Base-by-base conservation (phyloP, 2,329 filamentous ascomycete genomes). In the Pseudocercospora fuligena region DNA sequence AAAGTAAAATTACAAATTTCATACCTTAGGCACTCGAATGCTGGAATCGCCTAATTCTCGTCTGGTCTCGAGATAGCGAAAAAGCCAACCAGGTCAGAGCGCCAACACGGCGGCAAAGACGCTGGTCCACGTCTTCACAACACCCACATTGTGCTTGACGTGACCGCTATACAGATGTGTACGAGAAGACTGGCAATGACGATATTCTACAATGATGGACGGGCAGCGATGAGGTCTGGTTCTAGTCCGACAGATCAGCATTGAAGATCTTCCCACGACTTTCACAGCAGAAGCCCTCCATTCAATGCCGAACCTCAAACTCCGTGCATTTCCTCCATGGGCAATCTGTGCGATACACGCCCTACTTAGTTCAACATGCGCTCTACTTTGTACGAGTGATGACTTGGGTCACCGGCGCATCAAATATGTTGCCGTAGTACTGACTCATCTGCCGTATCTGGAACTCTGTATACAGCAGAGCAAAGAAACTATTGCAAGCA, bases 231-330 rank as follows among this genome's bases (percentile, higher is more conserved):
- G 40, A 43, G 40, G 40, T 43, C 40, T 14, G 14, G 31, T 8
- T 36, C 2, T 19, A n/a, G n/a, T 19, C 40, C 40, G 40, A 16
- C 40, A 43, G 5, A n/a, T 43, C 40, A 36, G 2, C 33, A 14
- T 36, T 36, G 33, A 16, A 36, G 56, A 23, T 43, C 8, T 36
- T 51, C 19, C 53, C 57, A 56, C 57, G 33, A 60, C 57, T 60
- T 60, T 60, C 57, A 60, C 57, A 46, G 12, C 16, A 25, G 33
- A 60, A 19, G 33, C 57, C 19, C 11, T 2, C 29, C 19, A 5
- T 25, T 5, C 27, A 36, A 36, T 9, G 2, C 36, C 36, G 36
- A 40, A 40, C 14, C 12, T 40, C 36, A 40, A 40, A 40, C 3
- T 40, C 36, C 16, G 14, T 3, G 33, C 11, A 8, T 1, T 36